Conservation (phyloP, 1,284 basidiomycete genomes). For the Ganoderma multipileum region DNA sequence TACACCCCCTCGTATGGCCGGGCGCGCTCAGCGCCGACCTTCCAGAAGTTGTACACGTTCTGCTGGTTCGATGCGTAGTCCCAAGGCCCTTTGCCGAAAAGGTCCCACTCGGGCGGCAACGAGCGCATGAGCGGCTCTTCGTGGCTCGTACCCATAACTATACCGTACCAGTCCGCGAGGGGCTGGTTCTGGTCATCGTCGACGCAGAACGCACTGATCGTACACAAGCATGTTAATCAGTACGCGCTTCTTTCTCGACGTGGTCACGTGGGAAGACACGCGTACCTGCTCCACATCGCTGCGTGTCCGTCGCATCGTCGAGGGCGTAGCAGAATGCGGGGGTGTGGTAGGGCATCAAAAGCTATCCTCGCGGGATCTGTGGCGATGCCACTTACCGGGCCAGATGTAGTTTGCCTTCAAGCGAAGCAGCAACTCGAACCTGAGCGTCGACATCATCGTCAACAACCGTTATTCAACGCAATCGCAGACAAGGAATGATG, state of each 20-base stretch:
- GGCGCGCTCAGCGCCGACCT: constrained; percentile 60
- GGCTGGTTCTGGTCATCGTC: too few species aligned
- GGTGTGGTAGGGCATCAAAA: background rate
- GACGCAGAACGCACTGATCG: constrained; percentile 25
- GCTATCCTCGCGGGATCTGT: background rate
- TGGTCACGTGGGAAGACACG: constrained; percentile 6
- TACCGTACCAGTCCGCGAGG: too few species aligned
- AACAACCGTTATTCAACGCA: background rate
- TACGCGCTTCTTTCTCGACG: constrained; percentile 14
- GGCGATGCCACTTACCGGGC: constrained; percentile 43
- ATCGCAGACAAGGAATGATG: constrained; percentile 10
- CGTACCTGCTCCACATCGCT: constrained; percentile 34
- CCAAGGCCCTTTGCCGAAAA: constrained; percentile 64
- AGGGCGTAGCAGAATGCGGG: background rate
- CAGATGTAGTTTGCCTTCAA: constrained; percentile 77
- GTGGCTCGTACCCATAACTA: constrained; percentile 39
- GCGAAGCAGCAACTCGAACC: constrained; percentile 72
- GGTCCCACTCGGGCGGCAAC: constrained; percentile 64
- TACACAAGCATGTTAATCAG: constrained; percentile 31
- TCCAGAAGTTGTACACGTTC: constrained; percentile 65
- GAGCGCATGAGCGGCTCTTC: constrained; percentile 71
- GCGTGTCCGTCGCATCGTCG: background rate
- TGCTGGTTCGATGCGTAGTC: constrained; percentile 61
- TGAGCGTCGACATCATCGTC: constrained; percentile 32
- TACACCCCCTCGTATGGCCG: constrained; percentile 64